Conservation (phyloP, 805 yeast genomes). For the Komagataella phaffii region DNA sequence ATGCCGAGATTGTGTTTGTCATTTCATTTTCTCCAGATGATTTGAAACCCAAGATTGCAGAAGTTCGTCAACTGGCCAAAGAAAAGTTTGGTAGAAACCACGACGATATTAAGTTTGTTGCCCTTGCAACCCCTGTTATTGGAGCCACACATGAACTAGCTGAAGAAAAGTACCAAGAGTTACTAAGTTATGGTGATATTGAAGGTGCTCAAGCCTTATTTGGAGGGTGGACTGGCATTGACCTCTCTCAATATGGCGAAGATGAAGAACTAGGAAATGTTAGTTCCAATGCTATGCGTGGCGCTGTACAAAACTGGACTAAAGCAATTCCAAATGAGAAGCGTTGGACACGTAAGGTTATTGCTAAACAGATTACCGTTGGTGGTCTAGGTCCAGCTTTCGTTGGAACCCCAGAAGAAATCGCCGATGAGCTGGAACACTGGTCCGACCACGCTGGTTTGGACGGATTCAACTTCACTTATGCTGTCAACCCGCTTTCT, state of each 20-base stretch:
- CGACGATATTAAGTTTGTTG: conserved; percentile 22
- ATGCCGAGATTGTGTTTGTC: conserved; percentile 29
- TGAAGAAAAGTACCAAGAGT: conserved; percentile 19
- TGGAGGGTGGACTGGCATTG: conserved; percentile 28
- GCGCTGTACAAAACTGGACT: conserved; percentile 21
- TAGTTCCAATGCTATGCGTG: conserved; percentile 19
- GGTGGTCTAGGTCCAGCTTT: conserved; percentile 18
- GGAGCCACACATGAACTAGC: conserved; percentile 30
- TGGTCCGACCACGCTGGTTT: conserved; percentile 25
- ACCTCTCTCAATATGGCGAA: conserved; percentile 19
- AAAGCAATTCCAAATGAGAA: conserved; percentile 8
- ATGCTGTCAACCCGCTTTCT: conserved; percentile 22
- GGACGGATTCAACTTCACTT: conserved; percentile 28
- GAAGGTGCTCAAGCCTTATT: conserved; percentile 28
- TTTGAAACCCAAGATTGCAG: conserved; percentile 10
- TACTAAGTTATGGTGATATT: conserved; percentile 18
- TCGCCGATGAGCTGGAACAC: conserved; percentile 24
- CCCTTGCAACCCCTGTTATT: conserved; percentile 22
- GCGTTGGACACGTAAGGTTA: conserved; percentile 11
- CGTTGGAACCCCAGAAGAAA: conserved; percentile 22
- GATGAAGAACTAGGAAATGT: conserved; percentile 19
- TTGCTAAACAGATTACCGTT: conserved; percentile 16
- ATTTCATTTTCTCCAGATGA: conserved; percentile 18
- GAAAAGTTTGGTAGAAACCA: conserved; percentile 21
- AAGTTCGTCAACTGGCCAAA: conserved; percentile 19